Evolutionary conservation across 257 asterid genomes (phyloP), one percentile per base, ranked within the genome.

Genomic region (Salvia hispanica): DNA sequence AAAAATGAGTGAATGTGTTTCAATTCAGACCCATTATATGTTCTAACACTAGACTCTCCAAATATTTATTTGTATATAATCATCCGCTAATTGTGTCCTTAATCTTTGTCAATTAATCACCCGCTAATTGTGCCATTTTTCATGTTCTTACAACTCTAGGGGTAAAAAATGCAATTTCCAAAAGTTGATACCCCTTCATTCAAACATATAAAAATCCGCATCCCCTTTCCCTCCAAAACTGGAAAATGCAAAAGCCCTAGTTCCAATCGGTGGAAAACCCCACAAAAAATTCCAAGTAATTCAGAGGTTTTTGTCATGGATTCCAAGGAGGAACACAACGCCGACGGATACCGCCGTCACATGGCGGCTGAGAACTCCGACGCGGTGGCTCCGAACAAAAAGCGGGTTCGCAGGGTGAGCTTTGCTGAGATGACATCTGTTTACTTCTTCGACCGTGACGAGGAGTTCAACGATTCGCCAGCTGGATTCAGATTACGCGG

Each of bases 351-450:
- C 67, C 87, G 72, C 45, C 77, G 56, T 77, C 18, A 33, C 48
- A 50, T 71, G 65, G 71, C 68, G 28, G 62, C 83, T 6, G 86
- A 83, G 42, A 85, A 82, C 51, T 90, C 95, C 31, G 95, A 82
- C 66, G 81, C 91, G 65, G 47, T 80, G 33, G 93, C 87, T 34
- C 18, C 58, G 71, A 88, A 78, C 81, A 84, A 76, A 81, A 94
- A 91, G 82, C 83, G 95, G 72, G 79, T 84, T 6, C 93, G 97
- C 68, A 82, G 99, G 59, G 99, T 94, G 75, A 94, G 99, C 88
- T 94, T 94, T 72, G 99, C 99, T 10, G 99, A 91, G 82, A 85
- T 63, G 80, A 91, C 99, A 9, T 88, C 96, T 4, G 75, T 94
- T 4, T 96, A 80, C 80, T 83, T 94, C 84, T 94, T 94, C 79